Conservation (phyloP, 23 red algal species). For the Rhodosorus marinus region DNA sequence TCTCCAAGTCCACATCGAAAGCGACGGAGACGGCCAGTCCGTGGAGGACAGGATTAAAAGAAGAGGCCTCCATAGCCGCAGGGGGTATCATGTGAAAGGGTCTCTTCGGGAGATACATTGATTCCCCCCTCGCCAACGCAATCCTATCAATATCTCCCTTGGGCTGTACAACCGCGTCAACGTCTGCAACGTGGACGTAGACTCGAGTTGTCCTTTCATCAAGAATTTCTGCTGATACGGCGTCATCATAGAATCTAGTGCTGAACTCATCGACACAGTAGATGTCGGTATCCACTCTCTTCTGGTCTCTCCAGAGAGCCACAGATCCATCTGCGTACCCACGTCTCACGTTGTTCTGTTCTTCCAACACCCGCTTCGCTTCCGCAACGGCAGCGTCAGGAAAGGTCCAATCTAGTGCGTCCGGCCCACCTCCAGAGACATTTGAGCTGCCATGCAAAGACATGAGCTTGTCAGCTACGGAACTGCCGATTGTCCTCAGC, state of each 20-base stretch:
- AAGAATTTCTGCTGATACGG: constrained; percentile 3
- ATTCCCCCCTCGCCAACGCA: constrained; percentile 24
- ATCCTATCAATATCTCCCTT: constrained; percentile 21
- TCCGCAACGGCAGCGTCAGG: too few species aligned
- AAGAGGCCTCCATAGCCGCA: constrained; percentile 30
- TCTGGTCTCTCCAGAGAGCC: too few species aligned
- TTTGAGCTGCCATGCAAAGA: too few species aligned
- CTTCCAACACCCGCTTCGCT: too few species aligned
- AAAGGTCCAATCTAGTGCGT: too few species aligned
- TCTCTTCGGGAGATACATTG: constrained; percentile 28
- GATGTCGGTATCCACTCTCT: too few species aligned
- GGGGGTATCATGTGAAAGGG: constrained; percentile 52
- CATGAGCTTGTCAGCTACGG: too few species aligned
- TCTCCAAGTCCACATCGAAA: constrained; percentile 15
- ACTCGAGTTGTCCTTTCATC: constrained; percentile 1
- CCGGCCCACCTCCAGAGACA: too few species aligned
- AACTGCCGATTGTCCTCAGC: too few species aligned
- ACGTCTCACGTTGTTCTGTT: too few species aligned
- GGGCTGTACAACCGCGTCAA: constrained; percentile 25
- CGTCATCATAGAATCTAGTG: constrained; percentile 39
- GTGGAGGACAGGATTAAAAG: constrained; percentile 13
- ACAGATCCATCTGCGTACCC: too few species aligned
- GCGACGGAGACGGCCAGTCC: constrained; percentile 22
- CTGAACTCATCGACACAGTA: constrained; percentile 32
- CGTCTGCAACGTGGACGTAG: constrained; percentile 30